phyloP scores from a whole-genome alignment of 2,329 filamentous ascomycete genomes.

The Xylaria sp. region DNA sequence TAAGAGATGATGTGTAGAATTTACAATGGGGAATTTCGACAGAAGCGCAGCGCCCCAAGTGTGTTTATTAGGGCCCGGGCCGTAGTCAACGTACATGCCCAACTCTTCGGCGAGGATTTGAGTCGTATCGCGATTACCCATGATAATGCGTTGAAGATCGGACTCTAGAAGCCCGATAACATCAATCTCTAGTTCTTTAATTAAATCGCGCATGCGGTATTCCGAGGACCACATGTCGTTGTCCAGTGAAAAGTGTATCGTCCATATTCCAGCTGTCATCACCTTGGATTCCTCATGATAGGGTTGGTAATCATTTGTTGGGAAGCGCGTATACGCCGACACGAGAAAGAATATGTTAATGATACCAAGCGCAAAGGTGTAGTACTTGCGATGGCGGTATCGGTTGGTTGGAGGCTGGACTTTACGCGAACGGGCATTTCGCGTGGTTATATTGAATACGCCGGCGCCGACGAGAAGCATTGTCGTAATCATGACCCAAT shows the following conservation, averaged over 20 bases:
- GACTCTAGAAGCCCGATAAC: slow-evolving; percentile 93
- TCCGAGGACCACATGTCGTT: slow-evolving; percentile 99
- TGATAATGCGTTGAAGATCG: slow-evolving; percentile 96
- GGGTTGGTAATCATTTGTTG: slow-evolving; percentile 86
- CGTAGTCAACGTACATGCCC: slow-evolving; percentile 98
- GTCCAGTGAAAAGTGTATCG: slow-evolving; percentile 95
- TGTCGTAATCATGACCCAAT: slow-evolving; percentile 89
- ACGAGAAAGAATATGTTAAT: slow-evolving; percentile 82
- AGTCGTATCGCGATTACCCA: slow-evolving; percentile 97
- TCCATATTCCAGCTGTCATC: slow-evolving; percentile 97
- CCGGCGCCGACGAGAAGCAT: slow-evolving; percentile 87
- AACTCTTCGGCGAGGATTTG: slow-evolving; percentile 95
- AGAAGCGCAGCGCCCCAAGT: slow-evolving; percentile 94
- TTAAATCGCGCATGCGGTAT: slow-evolving; percentile 86
- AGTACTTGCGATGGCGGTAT: slow-evolving; percentile 58
- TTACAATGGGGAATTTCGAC: slow-evolving; percentile 96
- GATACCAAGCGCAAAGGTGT: slow-evolving; percentile 64
- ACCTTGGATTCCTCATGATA: slow-evolving; percentile 88
- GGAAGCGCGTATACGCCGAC: slow-evolving; percentile 88
- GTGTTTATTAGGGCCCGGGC: slow-evolving; percentile 97
- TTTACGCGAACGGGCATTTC: slow-evolving; percentile 51
- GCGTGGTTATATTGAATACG: slow-evolving; percentile 72
- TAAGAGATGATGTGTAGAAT: slow-evolving; percentile 93
- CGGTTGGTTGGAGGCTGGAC: slow-evolving; percentile 43
- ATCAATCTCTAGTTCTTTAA: slow-evolving; percentile 95